Evolutionary conservation across 495 filamentous ascomycete genomes (phyloP).

Genomic region (Eremomyces bilateralis): DNA sequence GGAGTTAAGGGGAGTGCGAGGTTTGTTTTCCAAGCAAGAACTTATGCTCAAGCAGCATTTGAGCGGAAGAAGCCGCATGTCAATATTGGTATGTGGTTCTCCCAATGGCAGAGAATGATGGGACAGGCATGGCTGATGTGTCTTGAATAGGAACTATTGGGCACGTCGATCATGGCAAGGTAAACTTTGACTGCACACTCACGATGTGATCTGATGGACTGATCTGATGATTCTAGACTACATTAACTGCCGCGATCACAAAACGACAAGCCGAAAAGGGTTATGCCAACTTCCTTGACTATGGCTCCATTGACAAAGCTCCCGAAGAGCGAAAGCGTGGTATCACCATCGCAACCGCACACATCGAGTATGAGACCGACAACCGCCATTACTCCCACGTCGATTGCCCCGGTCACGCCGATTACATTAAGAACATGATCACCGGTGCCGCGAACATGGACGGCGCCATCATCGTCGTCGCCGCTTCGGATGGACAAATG

Average conservation of each 20-base stretch:
- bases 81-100: slow-evolving; percentile 58
- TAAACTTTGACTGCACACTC: slow-evolving; percentile 16
- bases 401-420: slow-evolving; percentile 97
- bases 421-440: slow-evolving; percentile 99
- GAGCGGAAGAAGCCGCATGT: slow-evolving; percentile 91
- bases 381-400: slow-evolving; percentile 93
- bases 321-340: slow-evolving; percentile 98
- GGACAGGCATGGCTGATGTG: slow-evolving; percentile 3
- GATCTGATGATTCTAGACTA: slow-evolving; percentile 40
- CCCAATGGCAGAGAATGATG: background rate
- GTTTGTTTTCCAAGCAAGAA: slow-evolving; percentile 44
- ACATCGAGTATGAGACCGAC: slow-evolving; percentile 94
- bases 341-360: slow-evolving; percentile 95
- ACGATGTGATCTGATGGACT: slow-evolving; percentile 1
- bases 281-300: slow-evolving; percentile 80
- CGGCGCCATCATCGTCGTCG: slow-evolving; percentile 94
- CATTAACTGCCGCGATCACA: slow-evolving; percentile 92
- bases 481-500: slow-evolving; percentile 98
- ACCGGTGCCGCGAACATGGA: slow-evolving; percentile 96
- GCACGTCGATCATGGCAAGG: slow-evolving; percentile 99
- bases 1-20: slow-evolving; percentile 28
- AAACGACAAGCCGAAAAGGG: slow-evolving; percentile 92
- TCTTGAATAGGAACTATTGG: slow-evolving; percentile 65
- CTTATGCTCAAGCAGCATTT: slow-evolving; percentile 41
- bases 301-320: slow-evolving; percentile 94